Conservation (phyloP, 2,329 filamentous ascomycete species). For the Cercospora berteroae region DNA sequence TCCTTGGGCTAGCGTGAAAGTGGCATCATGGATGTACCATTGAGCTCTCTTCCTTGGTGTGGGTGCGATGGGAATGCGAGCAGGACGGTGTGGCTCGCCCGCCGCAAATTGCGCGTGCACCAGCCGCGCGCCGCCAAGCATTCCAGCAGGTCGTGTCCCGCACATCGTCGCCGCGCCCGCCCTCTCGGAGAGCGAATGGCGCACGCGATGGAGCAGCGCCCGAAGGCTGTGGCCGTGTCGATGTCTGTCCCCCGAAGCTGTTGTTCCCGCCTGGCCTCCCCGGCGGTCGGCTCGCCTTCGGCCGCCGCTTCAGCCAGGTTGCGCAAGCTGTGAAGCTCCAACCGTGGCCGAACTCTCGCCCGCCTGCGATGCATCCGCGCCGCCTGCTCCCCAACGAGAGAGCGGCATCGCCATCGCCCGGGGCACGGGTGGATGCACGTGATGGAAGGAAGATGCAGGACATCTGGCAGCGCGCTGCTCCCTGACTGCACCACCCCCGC, state of each 20-base stretch:
- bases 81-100: neutral
- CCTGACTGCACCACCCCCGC: neutral
- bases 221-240: neutral
- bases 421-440: neutral
- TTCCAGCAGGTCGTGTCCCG: neutral
- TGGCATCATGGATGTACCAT: neutral
- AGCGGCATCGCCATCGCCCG: neutral
- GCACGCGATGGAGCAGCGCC: neutral
- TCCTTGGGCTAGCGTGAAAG: neutral
- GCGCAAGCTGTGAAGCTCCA: neutral
- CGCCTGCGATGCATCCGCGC: neutral
- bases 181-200: neutral
- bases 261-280: neutral
- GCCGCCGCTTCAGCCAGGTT: neutral
- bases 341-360: neutral
- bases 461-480: neutral
- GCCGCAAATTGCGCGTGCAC: neutral
- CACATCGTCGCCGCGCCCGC: neutral
- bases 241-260: neutral
- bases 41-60: constrained; percentile 1
- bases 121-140: neutral
- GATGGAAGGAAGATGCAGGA: neutral
- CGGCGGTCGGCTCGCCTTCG: neutral
- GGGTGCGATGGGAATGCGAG: neutral
- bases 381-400: neutral